Evolutionary conservation across 2,329 filamentous ascomycete species (phyloP).

Genomic region (Graphilbum ipis-grandicollis): DNA sequence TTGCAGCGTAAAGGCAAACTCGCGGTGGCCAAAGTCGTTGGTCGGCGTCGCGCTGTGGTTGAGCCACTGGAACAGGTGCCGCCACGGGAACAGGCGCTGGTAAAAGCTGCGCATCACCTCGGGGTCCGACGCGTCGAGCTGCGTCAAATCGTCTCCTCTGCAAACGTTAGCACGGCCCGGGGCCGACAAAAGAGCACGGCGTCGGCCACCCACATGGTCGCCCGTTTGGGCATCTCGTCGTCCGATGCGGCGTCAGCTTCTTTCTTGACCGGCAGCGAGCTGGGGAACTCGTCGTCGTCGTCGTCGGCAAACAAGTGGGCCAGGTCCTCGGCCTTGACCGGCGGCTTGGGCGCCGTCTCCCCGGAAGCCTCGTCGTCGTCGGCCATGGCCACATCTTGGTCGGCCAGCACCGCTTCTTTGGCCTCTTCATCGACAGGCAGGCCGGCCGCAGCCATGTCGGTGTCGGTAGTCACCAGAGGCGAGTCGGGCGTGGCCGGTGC

Average conservation of each 20-base stretch:
- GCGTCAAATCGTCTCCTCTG: conserved; percentile 7
- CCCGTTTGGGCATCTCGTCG: no score
- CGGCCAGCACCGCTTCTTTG: background rate
- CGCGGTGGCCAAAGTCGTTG: conserved; percentile 78
- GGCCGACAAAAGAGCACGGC: no score
- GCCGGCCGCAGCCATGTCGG: conserved; percentile 8
- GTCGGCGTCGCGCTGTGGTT: conserved; percentile 81
- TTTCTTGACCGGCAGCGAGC: conserved; percentile 8
- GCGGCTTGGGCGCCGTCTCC: background rate
- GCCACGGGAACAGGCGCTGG: conserved; percentile 86
- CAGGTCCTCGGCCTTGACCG: conserved; percentile 21
- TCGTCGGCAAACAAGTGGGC: conserved; percentile 44
- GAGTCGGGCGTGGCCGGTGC: conserved; percentile 14
- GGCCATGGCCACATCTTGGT: background rate
- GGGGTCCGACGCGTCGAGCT: conserved; percentile 42
- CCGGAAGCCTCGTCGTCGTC: conserved; percentile 1
- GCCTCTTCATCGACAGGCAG: background rate
- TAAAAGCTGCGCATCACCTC: conserved; percentile 90
- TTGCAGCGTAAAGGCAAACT: conserved; percentile 90
- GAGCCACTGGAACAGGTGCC: conserved; percentile 91
- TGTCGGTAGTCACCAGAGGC: conserved; percentile 9
- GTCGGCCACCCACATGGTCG: no score
- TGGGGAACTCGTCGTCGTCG: conserved; percentile 44
- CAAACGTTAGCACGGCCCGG: background rate
- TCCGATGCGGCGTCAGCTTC: no score